Base-by-base conservation (phyloP, 257 asterid species). In the Verbascum thapsus region DNA sequence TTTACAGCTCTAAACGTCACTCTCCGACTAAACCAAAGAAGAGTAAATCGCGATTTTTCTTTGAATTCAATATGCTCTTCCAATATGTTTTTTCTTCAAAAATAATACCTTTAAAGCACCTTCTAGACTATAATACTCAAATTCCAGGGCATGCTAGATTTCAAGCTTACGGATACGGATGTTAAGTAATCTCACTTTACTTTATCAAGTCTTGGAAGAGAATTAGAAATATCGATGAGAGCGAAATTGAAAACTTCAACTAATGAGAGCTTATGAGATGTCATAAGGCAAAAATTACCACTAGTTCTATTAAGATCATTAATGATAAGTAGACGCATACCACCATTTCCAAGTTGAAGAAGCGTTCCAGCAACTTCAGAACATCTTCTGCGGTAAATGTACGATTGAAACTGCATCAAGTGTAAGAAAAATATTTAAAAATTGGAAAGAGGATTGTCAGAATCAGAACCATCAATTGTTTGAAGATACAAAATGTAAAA, bases 331-430 rank as follows among this genome's bases (percentile, higher is more conserved):
- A 11, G 16, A 18, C 41, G 61, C 88, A n/a, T 77, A 94, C 99
- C 92, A 94, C 80, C 97, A 85, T 81, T 61, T 94, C 97, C 87
- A 94, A 75, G 85, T 94, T 82, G 80, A 82, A 94, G 79, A 94
- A 94, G 23, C 95, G 94, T 34, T 85, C 95, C 64, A 94, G 77
- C 83, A 94, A 72, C 83, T 87, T 85, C 74, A 94, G 75, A 72
- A 94, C 84, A 52, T 90, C 97, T 35, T 82, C 92, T 41, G 91
- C 75, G 75, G 90, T 71, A 59, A 94, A 87, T 10, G 89, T 78
- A 19, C 86, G 85, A 62, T 84, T 85, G 76, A 90, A 89, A 74
- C 99, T 94, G 90, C 75, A 69, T 48, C 34, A 69, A 8, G 2
- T 19, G 15, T 18, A 18, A 19, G 44, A 53, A 19, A 41, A 17